These are phyloP conservation scores for Scenedesmus sp. DNA, from an alignment of 163 green algal species.

Conservation along the genomic window DNA sequence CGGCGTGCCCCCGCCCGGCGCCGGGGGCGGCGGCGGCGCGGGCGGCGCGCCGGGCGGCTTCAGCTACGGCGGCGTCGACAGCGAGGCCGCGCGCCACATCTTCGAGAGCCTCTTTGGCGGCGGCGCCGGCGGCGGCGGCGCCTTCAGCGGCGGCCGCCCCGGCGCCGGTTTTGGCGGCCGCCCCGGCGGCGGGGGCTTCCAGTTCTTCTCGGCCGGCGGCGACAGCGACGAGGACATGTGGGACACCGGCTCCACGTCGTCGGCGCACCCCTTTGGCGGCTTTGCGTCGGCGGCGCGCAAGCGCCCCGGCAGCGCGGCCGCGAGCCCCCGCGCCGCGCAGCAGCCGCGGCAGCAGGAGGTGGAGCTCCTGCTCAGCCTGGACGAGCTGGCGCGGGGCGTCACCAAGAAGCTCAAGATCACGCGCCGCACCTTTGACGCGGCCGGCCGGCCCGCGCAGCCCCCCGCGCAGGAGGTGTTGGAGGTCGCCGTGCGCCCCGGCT, in stretches of 20 bases:
- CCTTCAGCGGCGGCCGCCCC: too few relatives aligned
- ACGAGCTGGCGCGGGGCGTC: constrained; percentile 80
- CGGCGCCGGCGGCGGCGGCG: neutral
- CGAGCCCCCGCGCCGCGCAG: neutral
- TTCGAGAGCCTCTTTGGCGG: constrained; percentile 39
- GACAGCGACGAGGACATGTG: constrained; percentile 23
- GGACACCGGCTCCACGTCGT: neutral
- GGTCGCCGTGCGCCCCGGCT: constrained; percentile 87
- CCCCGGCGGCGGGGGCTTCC: neutral
- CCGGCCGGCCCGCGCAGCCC: constrained; percentile 58
- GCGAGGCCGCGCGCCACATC: constrained; percentile 15
- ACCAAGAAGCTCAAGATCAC: constrained; percentile 77
- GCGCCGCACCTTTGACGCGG: constrained; percentile 69
- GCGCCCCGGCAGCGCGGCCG: neutral
- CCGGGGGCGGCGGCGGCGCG: neutral
- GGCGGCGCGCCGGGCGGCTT: constrained; percentile 1
- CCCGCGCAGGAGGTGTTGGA: constrained; percentile 79
- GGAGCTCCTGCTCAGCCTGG: constrained; percentile 61
- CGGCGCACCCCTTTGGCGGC: neutral
- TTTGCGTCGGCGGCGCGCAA: constrained; percentile 23
- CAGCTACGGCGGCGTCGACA: constrained; percentile 31
- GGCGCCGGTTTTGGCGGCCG: too few relatives aligned
- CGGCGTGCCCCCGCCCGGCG: neutral
- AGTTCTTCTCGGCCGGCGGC: neutral
- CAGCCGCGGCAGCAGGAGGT: constrained; percentile 20